These are phyloP conservation scores for Prosopis cineraria DNA, from an alignment of 306 rosid genomes.

Conservation along the genomic window DNA sequence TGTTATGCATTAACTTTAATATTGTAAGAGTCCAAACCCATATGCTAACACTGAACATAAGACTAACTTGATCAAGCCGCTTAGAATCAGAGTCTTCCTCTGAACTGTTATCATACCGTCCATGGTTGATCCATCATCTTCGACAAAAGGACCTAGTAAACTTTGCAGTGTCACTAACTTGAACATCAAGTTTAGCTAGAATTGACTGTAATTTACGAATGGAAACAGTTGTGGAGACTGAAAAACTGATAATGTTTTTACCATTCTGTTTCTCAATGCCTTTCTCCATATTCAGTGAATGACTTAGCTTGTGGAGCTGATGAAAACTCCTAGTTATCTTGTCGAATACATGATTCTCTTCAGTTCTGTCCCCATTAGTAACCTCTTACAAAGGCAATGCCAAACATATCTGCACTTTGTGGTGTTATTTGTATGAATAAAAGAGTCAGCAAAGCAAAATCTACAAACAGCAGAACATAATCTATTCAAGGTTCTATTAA, in stretches of 20 bases:
- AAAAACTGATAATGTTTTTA: conserved; percentile 48
- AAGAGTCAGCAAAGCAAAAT: conserved; percentile 33
- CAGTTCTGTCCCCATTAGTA: conserved; percentile 89
- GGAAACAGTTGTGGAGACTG: conserved; percentile 49
- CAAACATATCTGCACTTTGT: conserved; percentile 24
- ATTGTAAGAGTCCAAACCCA: conserved; percentile 31
- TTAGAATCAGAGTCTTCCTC: conserved; percentile 75
- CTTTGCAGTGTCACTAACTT: conserved; percentile 52
- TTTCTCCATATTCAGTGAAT: conserved; percentile 56
- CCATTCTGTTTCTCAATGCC: conserved; percentile 54
- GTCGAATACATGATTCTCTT: conserved; percentile 76
- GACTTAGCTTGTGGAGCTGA: conserved; percentile 97
- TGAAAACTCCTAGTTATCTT: conserved; percentile 91
- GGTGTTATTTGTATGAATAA: conserved; percentile 37
- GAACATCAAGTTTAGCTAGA: conserved; percentile 52
- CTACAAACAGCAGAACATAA: conserved; percentile 1
- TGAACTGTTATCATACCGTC: conserved; percentile 47
- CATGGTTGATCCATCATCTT: conserved; percentile 69
- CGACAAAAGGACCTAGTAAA: conserved; percentile 68
- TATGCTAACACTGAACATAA: conserved; percentile 21
- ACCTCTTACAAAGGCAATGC: conserved; percentile 28
- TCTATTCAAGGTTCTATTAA: conserved; percentile 22
- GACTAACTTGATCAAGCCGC: conserved; percentile 70
- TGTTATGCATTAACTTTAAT: conserved; percentile 3
- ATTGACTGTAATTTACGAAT: conserved; percentile 48